phyloP scores from a whole-genome alignment of 805 yeast species.

The Helenozyma rhizophorensis region DNA sequence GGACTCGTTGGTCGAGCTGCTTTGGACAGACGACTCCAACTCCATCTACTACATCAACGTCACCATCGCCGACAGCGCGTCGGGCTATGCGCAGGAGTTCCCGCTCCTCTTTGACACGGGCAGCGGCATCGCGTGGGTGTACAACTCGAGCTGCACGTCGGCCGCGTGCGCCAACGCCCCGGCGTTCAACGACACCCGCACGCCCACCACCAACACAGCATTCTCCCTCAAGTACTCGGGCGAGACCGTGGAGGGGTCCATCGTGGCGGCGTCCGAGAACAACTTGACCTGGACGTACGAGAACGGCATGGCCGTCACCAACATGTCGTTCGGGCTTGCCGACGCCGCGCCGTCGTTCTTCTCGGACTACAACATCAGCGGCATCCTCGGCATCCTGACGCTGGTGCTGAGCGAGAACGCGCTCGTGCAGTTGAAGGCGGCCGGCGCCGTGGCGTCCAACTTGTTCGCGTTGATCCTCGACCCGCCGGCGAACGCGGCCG shows the following conservation, averaged over 20 bases:
- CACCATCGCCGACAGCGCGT: constrained; percentile 13
- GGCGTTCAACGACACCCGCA: constrained; percentile 19
- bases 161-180: constrained; percentile 35
- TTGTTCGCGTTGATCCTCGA: constrained; percentile 33
- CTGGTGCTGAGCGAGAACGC: too few relatives aligned
- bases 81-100: constrained; percentile 31
- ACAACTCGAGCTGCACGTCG: constrained; percentile 45
- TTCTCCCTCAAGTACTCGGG: constrained; percentile 52
- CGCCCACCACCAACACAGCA: constrained; percentile 12
- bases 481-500: constrained; percentile 14
- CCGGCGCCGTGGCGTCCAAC: constrained; percentile 29
- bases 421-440: constrained; percentile 19
- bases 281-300: constrained; percentile 25
- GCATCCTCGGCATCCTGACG: constrained; percentile 54
- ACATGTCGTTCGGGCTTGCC: constrained; percentile 53
- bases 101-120: constrained; percentile 63
- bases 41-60: constrained; percentile 12
- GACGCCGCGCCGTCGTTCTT: constrained; percentile 50
- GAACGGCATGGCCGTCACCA: constrained; percentile 25
- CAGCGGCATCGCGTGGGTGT: constrained; percentile 61
- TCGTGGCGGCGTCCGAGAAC: constrained; percentile 32
- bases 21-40: constrained; percentile 9
- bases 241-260: constrained; percentile 48
- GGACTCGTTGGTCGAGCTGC: constrained; percentile 2
- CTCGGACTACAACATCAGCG: constrained; percentile 48